phyloP scores from a whole-genome alignment of 257 asterid genomes.

The Solanum appendiculatum region DNA sequence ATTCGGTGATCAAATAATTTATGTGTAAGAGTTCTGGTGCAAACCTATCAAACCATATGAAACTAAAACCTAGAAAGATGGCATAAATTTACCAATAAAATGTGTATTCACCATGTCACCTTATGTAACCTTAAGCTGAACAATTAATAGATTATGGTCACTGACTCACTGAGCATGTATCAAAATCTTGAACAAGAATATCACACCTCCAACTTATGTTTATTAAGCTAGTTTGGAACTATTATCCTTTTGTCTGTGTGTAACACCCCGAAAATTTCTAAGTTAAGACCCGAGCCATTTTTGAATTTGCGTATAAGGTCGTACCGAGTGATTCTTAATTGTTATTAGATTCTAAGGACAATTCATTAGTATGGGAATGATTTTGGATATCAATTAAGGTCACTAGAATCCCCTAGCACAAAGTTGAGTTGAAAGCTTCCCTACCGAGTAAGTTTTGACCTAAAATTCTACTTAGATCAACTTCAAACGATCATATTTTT shows the following conservation, averaged over 20 bases:
- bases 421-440: too few species aligned
- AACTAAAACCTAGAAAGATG: not conserved
- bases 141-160: not conserved
- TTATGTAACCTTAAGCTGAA: not conserved
- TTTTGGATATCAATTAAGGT: too few species aligned
- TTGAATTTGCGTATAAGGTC: too few species aligned
- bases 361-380: too few species aligned
- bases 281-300: too few species aligned
- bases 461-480: too few species aligned
- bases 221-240: not conserved
- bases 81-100: not conserved
- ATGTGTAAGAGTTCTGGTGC: not conserved
- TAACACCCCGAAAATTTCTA: too few species aligned
- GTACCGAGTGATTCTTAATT: too few species aligned
- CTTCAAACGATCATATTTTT: too few species aligned
- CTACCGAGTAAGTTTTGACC: too few species aligned
- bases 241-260: not conserved
- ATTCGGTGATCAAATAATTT: not conserved
- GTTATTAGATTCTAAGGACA: too few species aligned
- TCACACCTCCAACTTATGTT: not conserved
- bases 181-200: not conserved
- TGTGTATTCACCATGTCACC: not conserved
- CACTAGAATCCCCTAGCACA: too few species aligned
- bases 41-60: not conserved
- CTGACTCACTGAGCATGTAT: not conserved